These are phyloP conservation scores for Delonix regia DNA, from an alignment of 306 rosid species.

Conservation along the genomic window DNA sequence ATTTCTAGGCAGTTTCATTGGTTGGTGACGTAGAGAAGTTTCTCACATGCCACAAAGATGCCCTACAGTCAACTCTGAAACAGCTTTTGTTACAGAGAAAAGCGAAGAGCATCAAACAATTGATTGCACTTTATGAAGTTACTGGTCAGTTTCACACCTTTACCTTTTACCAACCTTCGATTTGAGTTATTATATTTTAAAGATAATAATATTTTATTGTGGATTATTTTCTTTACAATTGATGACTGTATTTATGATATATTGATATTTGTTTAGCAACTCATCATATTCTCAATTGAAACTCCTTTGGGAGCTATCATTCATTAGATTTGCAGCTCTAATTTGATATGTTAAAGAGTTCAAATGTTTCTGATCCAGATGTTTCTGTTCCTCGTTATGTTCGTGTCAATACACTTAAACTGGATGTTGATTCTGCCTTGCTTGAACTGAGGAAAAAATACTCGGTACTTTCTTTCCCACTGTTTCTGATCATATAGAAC, in stretches of 20 bases:
- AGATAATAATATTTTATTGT: not conserved
- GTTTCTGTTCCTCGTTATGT: conserved; percentile 72
- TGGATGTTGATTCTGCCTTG: conserved; percentile 69
- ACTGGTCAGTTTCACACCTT: conserved; percentile 56
- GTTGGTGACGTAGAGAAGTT: conserved; percentile 85
- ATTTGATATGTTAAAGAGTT: conserved; percentile 16
- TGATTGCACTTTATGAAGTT: conserved; percentile 53
- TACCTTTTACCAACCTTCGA: not conserved
- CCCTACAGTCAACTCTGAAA: conserved; percentile 55
- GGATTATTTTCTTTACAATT: not conserved
- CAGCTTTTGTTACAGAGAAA: conserved; percentile 57
- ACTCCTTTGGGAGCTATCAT: not conserved
- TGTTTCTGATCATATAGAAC: conserved; percentile 5
- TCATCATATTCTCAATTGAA: conserved; percentile 4
- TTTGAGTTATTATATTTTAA: not conserved
- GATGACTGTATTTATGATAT: not conserved
- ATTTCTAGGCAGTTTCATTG: conserved; percentile 55
- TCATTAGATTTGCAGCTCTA: conserved; percentile 10
- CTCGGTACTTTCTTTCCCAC: conserved; percentile 46
- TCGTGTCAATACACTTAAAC: conserved; percentile 87
- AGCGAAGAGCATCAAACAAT: conserved; percentile 61
- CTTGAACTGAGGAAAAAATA: conserved; percentile 61
- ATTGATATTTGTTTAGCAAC: not conserved
- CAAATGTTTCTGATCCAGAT: conserved; percentile 55
- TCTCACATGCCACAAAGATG: conserved; percentile 59